A percentile compares a stretch with the other conserved stretches of the same genome.
phyloP scores from a whole-genome alignment of 345 rosid species.

The Xanthoceras sorbifolium region DNA sequence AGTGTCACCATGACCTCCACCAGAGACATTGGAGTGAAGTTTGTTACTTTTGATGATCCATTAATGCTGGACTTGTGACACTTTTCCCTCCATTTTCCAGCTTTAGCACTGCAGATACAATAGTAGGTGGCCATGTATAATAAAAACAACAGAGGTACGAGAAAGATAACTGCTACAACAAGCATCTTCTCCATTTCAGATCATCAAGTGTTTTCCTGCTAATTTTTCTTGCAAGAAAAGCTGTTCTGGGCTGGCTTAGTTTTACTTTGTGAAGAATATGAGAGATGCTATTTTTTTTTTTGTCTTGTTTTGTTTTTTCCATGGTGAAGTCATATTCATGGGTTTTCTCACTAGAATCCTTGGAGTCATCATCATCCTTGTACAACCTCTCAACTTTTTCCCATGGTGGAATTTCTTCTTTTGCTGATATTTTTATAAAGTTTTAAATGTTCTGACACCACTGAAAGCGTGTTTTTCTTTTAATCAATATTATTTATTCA shows the following conservation, averaged over 20 bases:
- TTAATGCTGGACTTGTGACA: conserved; percentile 26
- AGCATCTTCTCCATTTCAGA: not conserved
- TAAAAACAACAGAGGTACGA: not conserved
- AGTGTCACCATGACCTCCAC: conserved; percentile 36
- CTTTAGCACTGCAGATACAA: not conserved
- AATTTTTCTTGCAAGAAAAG: not conserved
- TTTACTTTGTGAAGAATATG: conserved; percentile 5
- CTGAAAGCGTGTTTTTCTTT: too few species aligned
- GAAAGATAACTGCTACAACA: not conserved
- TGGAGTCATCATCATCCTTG: conserved; percentile 15
- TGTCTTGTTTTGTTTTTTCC: not conserved
- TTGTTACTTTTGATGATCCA: conserved; percentile 27
- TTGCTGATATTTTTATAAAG: too few species aligned
- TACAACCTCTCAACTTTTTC: not conserved
- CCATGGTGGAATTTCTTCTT: not conserved
- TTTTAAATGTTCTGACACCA: too few species aligned
- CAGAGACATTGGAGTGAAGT: conserved; percentile 34
- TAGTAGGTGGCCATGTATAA: not conserved
- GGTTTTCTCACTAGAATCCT: conserved; percentile 16
- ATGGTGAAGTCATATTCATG: not conserved
- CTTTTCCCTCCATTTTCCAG: not conserved
- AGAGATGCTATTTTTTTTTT: not conserved
- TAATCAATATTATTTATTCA: too few species aligned
- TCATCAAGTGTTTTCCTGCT: not conserved
- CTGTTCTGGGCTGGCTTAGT: not conserved